These are phyloP conservation scores for Phylloporus arenicola DNA, from an alignment of 768 basidiomycete species.

Conservation along the genomic window DNA sequence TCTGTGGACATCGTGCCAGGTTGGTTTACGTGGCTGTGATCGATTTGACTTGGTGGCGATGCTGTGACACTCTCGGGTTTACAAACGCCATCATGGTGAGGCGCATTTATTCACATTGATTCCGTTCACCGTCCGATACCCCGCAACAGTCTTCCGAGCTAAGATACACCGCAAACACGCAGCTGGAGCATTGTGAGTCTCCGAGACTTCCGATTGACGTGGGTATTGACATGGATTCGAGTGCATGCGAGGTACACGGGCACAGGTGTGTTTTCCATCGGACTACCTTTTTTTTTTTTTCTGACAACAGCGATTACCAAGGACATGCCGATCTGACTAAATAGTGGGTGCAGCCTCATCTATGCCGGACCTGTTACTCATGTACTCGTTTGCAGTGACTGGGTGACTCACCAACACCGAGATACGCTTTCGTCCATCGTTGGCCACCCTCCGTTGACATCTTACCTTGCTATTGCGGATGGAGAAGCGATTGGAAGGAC, in stretches of 20 bases:
- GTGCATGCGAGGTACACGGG: slow-evolving; percentile 96
- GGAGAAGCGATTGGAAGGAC: slow-evolving; percentile 86
- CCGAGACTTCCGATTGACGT: neutral
- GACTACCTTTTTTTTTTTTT: slow-evolving; percentile 2
- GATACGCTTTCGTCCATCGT: slow-evolving; percentile 92
- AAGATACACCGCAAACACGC: slow-evolving; percentile 93
- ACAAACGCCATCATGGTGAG: slow-evolving; percentile 18
- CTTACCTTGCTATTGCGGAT: slow-evolving; percentile 89
- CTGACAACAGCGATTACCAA: slow-evolving; percentile 26
- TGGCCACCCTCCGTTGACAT: slow-evolving; percentile 80
- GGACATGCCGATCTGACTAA: slow-evolving; percentile 97
- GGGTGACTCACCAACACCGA: slow-evolving; percentile 95
- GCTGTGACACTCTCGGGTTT: neutral
- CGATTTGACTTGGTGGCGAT: slow-evolving; percentile 7
- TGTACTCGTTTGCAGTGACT: slow-evolving; percentile 59
- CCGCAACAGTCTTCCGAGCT: slow-evolving; percentile 74
- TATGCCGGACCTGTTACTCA: slow-evolving; percentile 1
- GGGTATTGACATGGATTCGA: slow-evolving; percentile 30
- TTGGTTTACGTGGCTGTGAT: slow-evolving; percentile 1
- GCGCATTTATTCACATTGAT: neutral
- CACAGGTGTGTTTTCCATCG: slow-evolving; percentile 57
- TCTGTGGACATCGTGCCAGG: slow-evolving; percentile 31
- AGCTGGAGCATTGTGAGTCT: slow-evolving; percentile 84
- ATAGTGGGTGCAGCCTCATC: slow-evolving; percentile 57
- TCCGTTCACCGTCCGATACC: slow-evolving; percentile 1